Base-by-base conservation (phyloP, 2,329 filamentous ascomycete species). In the Juglanconis juglandina region DNA sequence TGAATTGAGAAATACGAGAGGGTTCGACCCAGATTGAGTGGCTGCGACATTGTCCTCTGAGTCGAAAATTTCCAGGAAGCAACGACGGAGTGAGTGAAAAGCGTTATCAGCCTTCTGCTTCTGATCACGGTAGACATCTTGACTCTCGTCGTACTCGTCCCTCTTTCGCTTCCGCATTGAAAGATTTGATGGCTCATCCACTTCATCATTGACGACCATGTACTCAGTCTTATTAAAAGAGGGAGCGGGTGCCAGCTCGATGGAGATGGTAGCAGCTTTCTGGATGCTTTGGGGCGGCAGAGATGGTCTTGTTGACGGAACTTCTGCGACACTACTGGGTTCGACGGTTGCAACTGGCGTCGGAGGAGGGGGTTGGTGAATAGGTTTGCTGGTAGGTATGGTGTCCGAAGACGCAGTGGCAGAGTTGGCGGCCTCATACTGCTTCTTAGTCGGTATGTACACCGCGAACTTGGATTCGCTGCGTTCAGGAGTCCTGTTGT, bases 101-200 rank as follows among this genome's bases (percentile, higher is more conserved):
- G 91, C 89, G 10, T 85, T 81, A 67, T 96, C 88, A 4, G 89
- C 90, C 68, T 92, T 87, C 67, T 96, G 88, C 54, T 89, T 88
- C 72, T 96, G 91, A 68, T 96, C 92, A 2, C 92, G 78, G 24
- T 88, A 76, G 3, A 84, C 73, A 53, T 83, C 84, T 58, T 84
- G 82, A 11, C 83, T 80, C 7, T 79, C 80, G 53, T 82, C 77
- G 24, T 76, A 72, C 30, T 77, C 76, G 32, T 79, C 76, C 42
- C 75, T 74, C 62, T 84, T 87, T 59, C 81, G 71, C 67, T 85
- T 88, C 65, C 83, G 79, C 35, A 69, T 69, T 4, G 83, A 84
- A 30, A 85, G 66, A 59, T 79, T 75, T 13, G 72, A 66, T 1
- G 81, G 79, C 17, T 79, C 76, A 61, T 83, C 78, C 1, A 77